Conservation (phyloP, 1,284 basidiomycete genomes). For the Cystobasidium slooffiae region DNA sequence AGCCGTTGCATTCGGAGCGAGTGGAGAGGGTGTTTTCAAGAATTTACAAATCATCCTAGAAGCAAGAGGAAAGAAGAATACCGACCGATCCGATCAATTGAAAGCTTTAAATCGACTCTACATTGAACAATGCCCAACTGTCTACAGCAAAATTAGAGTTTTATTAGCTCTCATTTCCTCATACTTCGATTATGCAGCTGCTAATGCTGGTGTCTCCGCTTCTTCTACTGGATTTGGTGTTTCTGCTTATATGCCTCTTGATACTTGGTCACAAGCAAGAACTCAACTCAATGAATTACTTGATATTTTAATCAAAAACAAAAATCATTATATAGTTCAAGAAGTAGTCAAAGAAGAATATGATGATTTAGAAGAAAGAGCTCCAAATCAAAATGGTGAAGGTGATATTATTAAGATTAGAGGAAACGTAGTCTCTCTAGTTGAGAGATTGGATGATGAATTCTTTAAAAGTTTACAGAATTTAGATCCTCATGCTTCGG, state of each 20-base stretch:
- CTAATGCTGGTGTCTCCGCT: constrained; percentile 64
- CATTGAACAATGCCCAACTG: constrained; percentile 75
- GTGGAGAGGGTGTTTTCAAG: constrained; percentile 83
- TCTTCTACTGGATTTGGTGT: constrained; percentile 55
- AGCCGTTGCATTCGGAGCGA: constrained; percentile 75
- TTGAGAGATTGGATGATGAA: constrained; percentile 97
- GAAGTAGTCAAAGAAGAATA: constrained; percentile 90
- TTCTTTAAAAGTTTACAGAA: constrained; percentile 98
- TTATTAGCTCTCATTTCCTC: constrained; percentile 91
- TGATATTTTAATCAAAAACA: constrained; percentile 71
- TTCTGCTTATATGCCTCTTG: constrained; percentile 77
- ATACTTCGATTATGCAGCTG: constrained; percentile 95
- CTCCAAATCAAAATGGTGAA: constrained; percentile 68
- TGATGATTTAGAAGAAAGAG: constrained; percentile 85
- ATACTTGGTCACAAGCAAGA: constrained; percentile 87
- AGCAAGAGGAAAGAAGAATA: constrained; percentile 87
- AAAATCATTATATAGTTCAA: constrained; percentile 70
- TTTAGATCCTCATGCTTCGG: constrained; percentile 96
- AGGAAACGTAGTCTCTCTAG: constrained; percentile 89
- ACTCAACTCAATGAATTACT: constrained; percentile 87
- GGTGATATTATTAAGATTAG: constrained; percentile 76
- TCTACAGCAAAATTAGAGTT: constrained; percentile 93
- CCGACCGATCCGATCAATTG: constrained; percentile 93
- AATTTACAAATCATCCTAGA: constrained; percentile 89
- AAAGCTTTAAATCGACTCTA: constrained; percentile 86